A percentile compares a stretch with the other conserved stretches of the same genome.
phyloP scores from a whole-genome alignment of 352 stramenopile species.

The Phytophthora vignae region DNA sequence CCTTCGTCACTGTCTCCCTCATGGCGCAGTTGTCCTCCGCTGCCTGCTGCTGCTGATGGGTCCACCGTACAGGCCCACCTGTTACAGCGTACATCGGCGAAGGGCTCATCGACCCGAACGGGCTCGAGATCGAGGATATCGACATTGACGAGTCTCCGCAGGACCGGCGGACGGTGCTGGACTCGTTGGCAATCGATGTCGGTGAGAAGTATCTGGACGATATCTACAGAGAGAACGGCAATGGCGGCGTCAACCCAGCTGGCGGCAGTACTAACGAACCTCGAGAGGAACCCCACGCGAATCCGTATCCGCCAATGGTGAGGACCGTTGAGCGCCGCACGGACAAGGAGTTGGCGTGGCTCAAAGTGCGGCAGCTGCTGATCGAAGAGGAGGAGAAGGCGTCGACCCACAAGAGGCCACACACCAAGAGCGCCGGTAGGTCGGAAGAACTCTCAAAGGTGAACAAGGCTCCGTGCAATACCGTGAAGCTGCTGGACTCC shows the following conservation, averaged over 20 bases:
- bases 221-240: conserved; percentile 67
- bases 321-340: conserved; percentile 31
- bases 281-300: neutral
- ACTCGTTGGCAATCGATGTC: conserved; percentile 63
- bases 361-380: conserved; percentile 47
- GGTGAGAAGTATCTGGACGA: conserved; percentile 67
- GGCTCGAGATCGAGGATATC: conserved; percentile 36
- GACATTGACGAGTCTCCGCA: conserved; percentile 43
- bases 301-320: neutral
- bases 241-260: neutral
- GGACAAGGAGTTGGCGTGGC: conserved; percentile 41
- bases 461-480: conserved; percentile 35
- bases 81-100: conserved; percentile 70
- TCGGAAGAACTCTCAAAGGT: conserved; percentile 30
- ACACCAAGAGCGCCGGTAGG: conserved; percentile 21
- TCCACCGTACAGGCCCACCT: too few relatives aligned
- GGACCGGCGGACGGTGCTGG: conserved; percentile 37
- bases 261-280: neutral
- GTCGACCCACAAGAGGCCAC: conserved; percentile 7
- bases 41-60: too few relatives aligned
- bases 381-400: conserved; percentile 44
- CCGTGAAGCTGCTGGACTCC: conserved; percentile 44
- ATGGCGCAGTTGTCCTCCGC: too few relatives aligned
- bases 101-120: conserved; percentile 53
- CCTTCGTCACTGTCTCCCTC: too few relatives aligned